Percentiles rank a stretch among this genome's conserved stretches.
phyloP scores from a whole-genome alignment of 331 rosid genomes.

The Saraca asoca region DNA sequence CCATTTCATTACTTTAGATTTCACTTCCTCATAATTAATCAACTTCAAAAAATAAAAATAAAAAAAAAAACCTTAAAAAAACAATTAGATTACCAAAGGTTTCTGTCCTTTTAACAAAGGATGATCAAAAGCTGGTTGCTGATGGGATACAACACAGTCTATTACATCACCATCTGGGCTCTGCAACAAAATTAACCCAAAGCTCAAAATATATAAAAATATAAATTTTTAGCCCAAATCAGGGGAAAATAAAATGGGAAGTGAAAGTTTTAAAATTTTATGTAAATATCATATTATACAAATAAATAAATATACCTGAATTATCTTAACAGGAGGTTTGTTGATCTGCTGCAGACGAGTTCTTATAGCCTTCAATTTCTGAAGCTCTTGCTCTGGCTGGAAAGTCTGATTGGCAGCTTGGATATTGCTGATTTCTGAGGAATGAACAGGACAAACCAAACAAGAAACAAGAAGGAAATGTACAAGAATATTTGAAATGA shows the following conservation, averaged over 20 bases:
- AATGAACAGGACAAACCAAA: conserved; percentile 33
- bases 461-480: conserved; percentile 64
- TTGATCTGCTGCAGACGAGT: conserved; percentile 67
- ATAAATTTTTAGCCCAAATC: not conserved
- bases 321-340: conserved; percentile 71
- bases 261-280: not conserved
- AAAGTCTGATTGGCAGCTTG: conserved; percentile 60
- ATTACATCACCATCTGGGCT: conserved; percentile 93
- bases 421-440: conserved; percentile 6
- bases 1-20: too few species aligned
- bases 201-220: too few species aligned
- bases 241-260: conserved; percentile 28
- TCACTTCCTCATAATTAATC: not conserved
- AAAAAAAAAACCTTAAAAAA: not conserved
- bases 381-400: conserved; percentile 60
- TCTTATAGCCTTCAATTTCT: conserved; percentile 53
- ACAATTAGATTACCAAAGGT: conserved; percentile 61
- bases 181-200: conserved; percentile 37
- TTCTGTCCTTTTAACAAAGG: conserved; percentile 68
- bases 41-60: not conserved
- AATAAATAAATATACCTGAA: conserved; percentile 55
- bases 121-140: conserved; percentile 92
- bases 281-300: too few species aligned
- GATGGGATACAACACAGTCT: conserved; percentile 76
- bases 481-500: conserved; percentile 47